These are phyloP conservation scores for Rhodotorula babjevae DNA, from an alignment of 768 basidiomycete species.

Conservation along the genomic window DNA sequence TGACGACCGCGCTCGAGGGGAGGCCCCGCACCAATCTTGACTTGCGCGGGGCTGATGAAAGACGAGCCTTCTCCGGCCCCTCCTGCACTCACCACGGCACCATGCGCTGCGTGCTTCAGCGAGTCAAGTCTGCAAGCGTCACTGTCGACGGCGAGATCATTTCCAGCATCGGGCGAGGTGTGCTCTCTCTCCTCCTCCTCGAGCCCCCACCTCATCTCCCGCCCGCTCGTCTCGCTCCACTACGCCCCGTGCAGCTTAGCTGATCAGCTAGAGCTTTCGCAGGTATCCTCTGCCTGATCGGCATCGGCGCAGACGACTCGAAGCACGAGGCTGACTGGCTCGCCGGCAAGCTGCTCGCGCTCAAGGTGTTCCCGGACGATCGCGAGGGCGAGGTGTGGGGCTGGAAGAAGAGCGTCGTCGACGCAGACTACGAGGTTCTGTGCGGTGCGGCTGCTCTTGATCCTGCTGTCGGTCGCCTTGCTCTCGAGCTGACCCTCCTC, in stretches of 20 bases:
- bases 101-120: conserved; percentile 35
- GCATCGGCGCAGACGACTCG: conserved; percentile 64
- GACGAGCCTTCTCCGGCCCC: too few species aligned
- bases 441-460: conserved; percentile 55
- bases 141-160: conserved; percentile 22
- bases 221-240: too few species aligned
- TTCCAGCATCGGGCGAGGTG: conserved; percentile 23
- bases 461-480: too few species aligned
- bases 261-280: background rate
- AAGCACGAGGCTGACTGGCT: conserved; percentile 64
- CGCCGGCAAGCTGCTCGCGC: conserved; percentile 70
- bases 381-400: conserved; percentile 52
- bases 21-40: too few species aligned
- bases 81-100: background rate
- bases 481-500: background rate
- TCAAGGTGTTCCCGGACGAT: conserved; percentile 48
- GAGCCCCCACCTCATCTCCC: background rate
- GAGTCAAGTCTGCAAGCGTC: conserved; percentile 14
- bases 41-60: too few species aligned
- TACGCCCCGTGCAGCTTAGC: too few species aligned
- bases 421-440: conserved; percentile 81
- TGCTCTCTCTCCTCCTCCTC: background rate
- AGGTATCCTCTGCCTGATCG: conserved; percentile 27
- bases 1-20: too few species aligned
- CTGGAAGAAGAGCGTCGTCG: conserved; percentile 86